phyloP scores from a whole-genome alignment of 1,284 basidiomycete genomes.

The Mycena sp. region DNA sequence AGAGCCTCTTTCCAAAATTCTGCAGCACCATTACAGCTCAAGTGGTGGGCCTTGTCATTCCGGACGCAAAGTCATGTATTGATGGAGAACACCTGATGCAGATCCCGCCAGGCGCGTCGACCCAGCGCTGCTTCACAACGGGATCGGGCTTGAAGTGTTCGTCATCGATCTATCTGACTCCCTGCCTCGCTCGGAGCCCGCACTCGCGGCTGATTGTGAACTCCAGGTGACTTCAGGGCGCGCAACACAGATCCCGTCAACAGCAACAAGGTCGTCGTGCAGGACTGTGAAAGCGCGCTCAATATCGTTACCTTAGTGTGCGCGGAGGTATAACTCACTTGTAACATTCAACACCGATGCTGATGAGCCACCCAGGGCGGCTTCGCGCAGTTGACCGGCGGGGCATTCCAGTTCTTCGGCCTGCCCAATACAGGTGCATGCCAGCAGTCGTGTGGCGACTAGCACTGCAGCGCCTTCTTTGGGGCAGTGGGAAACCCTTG shows the following conservation, averaged over 20 bases:
- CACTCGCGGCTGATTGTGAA: slow-evolving; percentile 2
- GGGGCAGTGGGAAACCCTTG: too few species aligned
- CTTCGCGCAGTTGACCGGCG: too few species aligned
- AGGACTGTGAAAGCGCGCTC: slow-evolving; percentile 3
- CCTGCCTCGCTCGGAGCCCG: background rate
- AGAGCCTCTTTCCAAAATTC: background rate
- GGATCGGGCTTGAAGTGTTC: background rate
- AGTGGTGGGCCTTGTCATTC: slow-evolving; percentile 4
- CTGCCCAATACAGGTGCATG: too few species aligned
- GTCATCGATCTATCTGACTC: background rate
- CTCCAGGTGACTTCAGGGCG: slow-evolving; percentile 8
- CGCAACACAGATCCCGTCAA: background rate
- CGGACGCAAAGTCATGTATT: background rate
- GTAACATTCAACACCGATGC: too few species aligned
- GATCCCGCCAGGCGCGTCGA: background rate
- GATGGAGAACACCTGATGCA: background rate
- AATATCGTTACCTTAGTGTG: background rate
- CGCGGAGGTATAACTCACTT: background rate
- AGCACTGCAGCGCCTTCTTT: too few species aligned
- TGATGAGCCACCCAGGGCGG: too few species aligned
- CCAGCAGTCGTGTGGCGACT: too few species aligned
- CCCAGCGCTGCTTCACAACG: slow-evolving; percentile 5
- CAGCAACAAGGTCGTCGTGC: background rate
- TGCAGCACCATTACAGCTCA: background rate
- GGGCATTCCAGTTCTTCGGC: too few species aligned